These are phyloP conservation scores for Gracilariopsis chorda DNA, from an alignment of 23 red algal genomes.

Conservation along the genomic window DNA sequence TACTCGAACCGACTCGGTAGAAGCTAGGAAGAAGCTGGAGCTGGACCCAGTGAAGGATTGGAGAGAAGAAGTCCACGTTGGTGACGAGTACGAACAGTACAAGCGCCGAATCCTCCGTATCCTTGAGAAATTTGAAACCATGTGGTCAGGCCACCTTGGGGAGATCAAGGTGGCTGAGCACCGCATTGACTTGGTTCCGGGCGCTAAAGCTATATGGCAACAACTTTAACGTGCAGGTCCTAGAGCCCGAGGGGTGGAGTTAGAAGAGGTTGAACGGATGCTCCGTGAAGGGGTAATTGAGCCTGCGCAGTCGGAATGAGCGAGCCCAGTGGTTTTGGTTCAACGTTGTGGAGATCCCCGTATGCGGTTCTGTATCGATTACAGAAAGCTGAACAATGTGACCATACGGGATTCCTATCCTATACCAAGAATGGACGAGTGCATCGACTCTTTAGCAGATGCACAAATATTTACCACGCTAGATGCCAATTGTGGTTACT, in stretches of 20 bases:
- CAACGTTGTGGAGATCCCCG: too few relatives aligned
- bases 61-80: neutral
- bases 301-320: neutral
- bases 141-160: neutral
- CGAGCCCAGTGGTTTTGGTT: neutral
- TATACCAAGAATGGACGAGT: conserved; percentile 20
- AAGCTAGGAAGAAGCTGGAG: too few relatives aligned
- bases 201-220: too few relatives aligned
- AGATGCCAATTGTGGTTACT: neutral
- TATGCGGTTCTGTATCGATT: too few relatives aligned
- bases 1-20: too few relatives aligned
- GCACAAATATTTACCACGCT: neutral
- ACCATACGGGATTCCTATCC: conserved; percentile 10
- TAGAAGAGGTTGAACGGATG: too few relatives aligned
- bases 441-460: conserved; percentile 9
- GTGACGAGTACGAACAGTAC: neutral
- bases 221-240: too few relatives aligned
- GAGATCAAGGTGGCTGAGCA: too few relatives aligned
- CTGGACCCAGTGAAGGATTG: neutral
- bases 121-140: neutral
- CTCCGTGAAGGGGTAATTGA: neutral
- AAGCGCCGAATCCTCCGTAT: neutral
- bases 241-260: too few relatives aligned
- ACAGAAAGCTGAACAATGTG: neutral
- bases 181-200: too few relatives aligned